Base-by-base conservation (phyloP, 2,329 filamentous ascomycete genomes). In the Sporothrix brunneoviolacea region DNA sequence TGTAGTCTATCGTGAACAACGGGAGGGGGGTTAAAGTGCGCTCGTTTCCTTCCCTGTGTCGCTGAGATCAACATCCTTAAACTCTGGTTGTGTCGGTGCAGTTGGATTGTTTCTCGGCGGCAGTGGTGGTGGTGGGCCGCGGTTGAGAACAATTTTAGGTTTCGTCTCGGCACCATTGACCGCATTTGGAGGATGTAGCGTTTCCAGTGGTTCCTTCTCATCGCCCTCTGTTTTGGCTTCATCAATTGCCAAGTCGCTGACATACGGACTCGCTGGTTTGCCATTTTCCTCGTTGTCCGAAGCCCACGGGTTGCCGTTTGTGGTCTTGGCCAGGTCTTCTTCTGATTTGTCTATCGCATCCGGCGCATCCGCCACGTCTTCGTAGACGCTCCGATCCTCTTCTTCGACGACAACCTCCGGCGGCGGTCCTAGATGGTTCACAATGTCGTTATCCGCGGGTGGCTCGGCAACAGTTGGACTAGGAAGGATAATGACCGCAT, bases 321-420 rank as follows among this genome's bases (percentile, higher is more conserved):
- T 24, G 6, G 32, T 35, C 4, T 9, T n/a, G n/a, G 33, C 30
- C n/a, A 41, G n/a, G n/a, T n/a, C n/a, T n/a, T n/a, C n/a, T n/a
- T n/a, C n/a, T n/a, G n/a, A n/a, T n/a, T n/a, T n/a, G n/a, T n/a
- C n/a, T n/a, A n/a, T n/a, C n/a, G n/a, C 10, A 22, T 10, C 39
- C 3, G 32, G 22, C 16, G 39, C 38, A 13, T 52, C 50, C 8
- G 33, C 13, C 1, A 48, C 50, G 15, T 55, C 53, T 4, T 53
- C 53, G 19, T 55, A 53, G 27, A 55, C 21, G n/a, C 50, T 53
- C n/a, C 21, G 39, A 5, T 35, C 39, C 7, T 44, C 41, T 24
- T 52, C 50, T 8, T 36, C 35, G 21, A 44, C 47, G 21, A 22
- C 39, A 7, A 37, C 32, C 43, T 9, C 21, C 43, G 15, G 36